These are phyloP conservation scores for Paramecium pentaurelia DNA, from an alignment of 73 alveolate species.

Conservation along the genomic window DNA sequence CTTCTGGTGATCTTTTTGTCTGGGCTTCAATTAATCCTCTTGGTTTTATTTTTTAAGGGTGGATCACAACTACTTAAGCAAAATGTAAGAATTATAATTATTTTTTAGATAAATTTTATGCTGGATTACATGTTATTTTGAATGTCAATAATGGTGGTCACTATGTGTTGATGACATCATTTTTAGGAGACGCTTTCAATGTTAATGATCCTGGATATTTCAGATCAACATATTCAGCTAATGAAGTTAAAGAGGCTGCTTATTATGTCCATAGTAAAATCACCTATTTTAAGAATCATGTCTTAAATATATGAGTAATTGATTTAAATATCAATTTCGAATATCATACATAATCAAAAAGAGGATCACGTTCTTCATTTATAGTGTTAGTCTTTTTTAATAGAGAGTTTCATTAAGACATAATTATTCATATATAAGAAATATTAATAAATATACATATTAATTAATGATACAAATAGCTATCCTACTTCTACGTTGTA, in stretches of 20 bases:
- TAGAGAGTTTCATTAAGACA: too few species aligned
- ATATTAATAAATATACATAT: too few species aligned
- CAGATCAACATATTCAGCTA: neutral
- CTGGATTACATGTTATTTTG: slow-evolving; percentile 58
- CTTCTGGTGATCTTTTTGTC: slow-evolving; percentile 63
- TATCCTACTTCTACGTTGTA: too few species aligned
- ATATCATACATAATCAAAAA: too few species aligned
- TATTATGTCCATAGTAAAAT: neutral
- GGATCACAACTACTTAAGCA: slow-evolving; percentile 2
- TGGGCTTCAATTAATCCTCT: slow-evolving; percentile 68
- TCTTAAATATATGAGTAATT: too few species aligned
- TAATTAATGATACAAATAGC: too few species aligned
- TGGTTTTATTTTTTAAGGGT: slow-evolving; percentile 48
- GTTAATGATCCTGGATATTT: slow-evolving; percentile 74
- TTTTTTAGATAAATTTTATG: neutral
- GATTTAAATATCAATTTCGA: too few species aligned
- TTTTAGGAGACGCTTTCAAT: slow-evolving; percentile 36
- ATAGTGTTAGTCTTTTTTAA: too few species aligned
- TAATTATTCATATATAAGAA: too few species aligned
- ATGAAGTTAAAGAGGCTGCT: neutral
- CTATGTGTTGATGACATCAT: slow-evolving; percentile 66
- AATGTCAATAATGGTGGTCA: slow-evolving; percentile 71
- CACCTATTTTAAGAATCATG: neutral
- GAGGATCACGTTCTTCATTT: too few species aligned
- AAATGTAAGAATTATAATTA: too few species aligned